Conservation (phyloP, 345 rosid genomes). For the Carallia brachiata region DNA sequence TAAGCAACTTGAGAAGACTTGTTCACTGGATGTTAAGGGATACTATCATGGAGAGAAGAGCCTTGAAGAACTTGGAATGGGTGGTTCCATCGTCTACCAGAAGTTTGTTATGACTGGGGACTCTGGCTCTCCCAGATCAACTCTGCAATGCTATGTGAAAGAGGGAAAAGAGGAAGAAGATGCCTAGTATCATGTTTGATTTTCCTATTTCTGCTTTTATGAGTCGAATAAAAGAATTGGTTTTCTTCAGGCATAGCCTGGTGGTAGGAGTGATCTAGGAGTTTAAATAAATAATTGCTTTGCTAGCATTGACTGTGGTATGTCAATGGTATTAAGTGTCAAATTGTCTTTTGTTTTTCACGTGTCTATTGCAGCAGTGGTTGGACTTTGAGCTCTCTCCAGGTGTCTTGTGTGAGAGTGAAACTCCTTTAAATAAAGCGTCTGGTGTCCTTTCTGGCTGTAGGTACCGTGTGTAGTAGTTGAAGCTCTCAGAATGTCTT, state of each 20-base stretch:
- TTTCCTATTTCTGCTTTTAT: neutral
- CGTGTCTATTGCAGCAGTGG: too few species aligned
- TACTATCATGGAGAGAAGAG: constrained; percentile 22
- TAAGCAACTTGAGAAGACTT: constrained; percentile 4
- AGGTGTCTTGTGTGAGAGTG: too few species aligned
- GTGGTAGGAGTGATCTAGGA: too few species aligned
- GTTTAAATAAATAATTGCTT: too few species aligned
- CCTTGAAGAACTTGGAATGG: constrained; percentile 28
- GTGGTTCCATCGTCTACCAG: constrained; percentile 29
- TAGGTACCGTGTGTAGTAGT: too few species aligned
- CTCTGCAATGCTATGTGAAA: constrained; percentile 24
- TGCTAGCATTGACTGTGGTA: too few species aligned
- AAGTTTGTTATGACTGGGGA: constrained; percentile 15
- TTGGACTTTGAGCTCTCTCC: too few species aligned
- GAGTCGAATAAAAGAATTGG: neutral
- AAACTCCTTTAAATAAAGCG: too few species aligned
- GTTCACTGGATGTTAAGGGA: constrained; percentile 27
- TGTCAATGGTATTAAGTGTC: too few species aligned
- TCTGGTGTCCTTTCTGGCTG: too few species aligned
- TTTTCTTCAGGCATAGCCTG: neutral
- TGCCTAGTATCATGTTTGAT: neutral
- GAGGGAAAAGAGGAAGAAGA: constrained; percentile 23
- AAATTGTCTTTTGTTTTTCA: too few species aligned
- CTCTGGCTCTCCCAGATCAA: constrained; percentile 27
- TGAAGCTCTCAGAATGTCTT: too few species aligned